Conservation (phyloP, 306 rosid species). For the Myrica gale region DNA sequence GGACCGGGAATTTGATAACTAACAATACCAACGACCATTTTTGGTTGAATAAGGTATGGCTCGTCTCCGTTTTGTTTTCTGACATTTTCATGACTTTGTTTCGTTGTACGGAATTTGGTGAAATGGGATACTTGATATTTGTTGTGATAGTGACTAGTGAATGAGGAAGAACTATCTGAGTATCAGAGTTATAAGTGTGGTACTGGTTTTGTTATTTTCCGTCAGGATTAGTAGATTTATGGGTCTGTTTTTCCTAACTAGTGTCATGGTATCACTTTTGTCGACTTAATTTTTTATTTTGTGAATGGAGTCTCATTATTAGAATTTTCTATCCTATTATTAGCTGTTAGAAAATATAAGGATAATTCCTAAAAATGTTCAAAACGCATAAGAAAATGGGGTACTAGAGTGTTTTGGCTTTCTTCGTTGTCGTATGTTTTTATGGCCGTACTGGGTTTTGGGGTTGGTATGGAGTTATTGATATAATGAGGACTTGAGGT, state of each 20-base stretch:
- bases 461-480: neutral
- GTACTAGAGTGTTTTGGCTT: neutral
- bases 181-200: too few species aligned
- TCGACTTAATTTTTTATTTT: neutral
- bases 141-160: too few species aligned
- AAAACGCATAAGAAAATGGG: neutral
- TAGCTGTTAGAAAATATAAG: neutral
- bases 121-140: too few species aligned
- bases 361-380: neutral
- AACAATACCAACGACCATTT: conserved; percentile 88
- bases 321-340: neutral
- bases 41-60: conserved; percentile 87
- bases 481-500: neutral
- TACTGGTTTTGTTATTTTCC: neutral
- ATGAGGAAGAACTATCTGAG: too few species aligned
- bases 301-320: neutral
- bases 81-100: neutral
- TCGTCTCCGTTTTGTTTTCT: neutral
- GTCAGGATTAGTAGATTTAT: too few species aligned
- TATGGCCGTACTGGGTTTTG: neutral
- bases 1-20: conserved; percentile 96
- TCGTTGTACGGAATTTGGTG: too few species aligned
- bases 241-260: neutral
- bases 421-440: neutral
- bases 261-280: neutral